These are phyloP conservation scores for Dactylellina cionopaga DNA, from an alignment of 2,329 filamentous ascomycete species.

Conservation along the genomic window DNA sequence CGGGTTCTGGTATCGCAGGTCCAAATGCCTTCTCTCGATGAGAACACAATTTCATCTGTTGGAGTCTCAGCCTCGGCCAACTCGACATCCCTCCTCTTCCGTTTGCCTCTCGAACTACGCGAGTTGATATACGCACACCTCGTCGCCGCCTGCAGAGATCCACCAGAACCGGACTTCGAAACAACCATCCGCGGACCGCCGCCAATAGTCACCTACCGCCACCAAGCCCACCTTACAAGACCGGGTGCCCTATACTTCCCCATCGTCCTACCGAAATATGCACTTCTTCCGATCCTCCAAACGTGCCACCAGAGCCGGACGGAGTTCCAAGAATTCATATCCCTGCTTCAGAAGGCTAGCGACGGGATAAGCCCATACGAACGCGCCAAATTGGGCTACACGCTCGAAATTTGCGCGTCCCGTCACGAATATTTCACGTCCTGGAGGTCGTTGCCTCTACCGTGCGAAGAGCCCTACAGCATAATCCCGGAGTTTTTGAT, in stretches of 20 bases:
- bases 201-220: neutral
- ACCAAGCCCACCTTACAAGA: neutral
- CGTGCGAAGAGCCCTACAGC: constrained; percentile 14
- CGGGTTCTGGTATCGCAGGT: no score
- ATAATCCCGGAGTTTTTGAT: constrained; percentile 16
- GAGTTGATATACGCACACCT: constrained; percentile 21
- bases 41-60: neutral
- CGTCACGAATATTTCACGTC: neutral
- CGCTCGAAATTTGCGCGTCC: neutral
- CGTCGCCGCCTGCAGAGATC: neutral
- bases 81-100: neutral
- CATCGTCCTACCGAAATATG: neutral
- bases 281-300: constrained; percentile 20
- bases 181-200: neutral
- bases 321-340: constrained; percentile 6
- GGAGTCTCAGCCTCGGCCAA: neutral
- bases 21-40: no score
- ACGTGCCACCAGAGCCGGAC: constrained; percentile 7
- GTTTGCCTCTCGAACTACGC: constrained; percentile 21
- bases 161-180: neutral
- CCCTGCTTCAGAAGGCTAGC: neutral
- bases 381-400: neutral
- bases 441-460: constrained; percentile 15
- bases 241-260: neutral
- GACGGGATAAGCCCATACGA: neutral